Evolutionary conservation across 441 rosid genomes (phyloP), one percentile per base, ranked within the genome.

Genomic region (Theobroma grandiflorum): DNA sequence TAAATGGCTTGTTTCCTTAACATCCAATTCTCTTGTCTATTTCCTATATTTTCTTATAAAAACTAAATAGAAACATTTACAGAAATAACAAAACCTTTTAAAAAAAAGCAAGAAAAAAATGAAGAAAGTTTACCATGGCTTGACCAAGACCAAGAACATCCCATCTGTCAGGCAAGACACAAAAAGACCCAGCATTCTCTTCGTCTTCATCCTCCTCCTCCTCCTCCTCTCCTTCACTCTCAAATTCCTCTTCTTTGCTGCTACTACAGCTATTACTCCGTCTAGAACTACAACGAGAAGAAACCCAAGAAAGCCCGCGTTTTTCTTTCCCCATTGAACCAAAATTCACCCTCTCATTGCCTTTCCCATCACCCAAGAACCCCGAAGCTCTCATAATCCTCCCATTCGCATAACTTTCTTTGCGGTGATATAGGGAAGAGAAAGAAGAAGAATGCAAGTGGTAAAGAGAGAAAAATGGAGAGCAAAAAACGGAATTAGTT

Each of bases 101-200:
- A 26, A 26, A 26, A 26, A 53, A 55, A 45, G 26, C 3, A 10
- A 9, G 8, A 55, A 43, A 70, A 62, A 4, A n/a, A 15, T 6
- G 55, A 12, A 67, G 26, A 45, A 65, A 57, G 31, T 6, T 64
- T 79, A 95, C 98, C 99, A 95, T 95, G 86, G 99, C 98, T 88
- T 95, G 99, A 76, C 99, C 98, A 71, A 96, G 97, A 74, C 98
- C 99, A 68, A 95, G 81, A 78, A 93, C 97, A 89, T 96, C 96
- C 97, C 95, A 94, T 87, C 91, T 89, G 70, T 92, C 97, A 59
- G 97, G 96, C 72, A 90, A 84, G 74, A 79, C 79, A 81, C 86
- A 78, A 71, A 84, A 58, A 8, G 91, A 75, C 66, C 40, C 6
- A 67, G 26, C 40, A 47, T 22, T 86, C 6, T 43, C 82, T 42